phyloP scores from a whole-genome alignment of 2,329 filamentous ascomycete genomes.

The Fusarium neocosmosporiellum region DNA sequence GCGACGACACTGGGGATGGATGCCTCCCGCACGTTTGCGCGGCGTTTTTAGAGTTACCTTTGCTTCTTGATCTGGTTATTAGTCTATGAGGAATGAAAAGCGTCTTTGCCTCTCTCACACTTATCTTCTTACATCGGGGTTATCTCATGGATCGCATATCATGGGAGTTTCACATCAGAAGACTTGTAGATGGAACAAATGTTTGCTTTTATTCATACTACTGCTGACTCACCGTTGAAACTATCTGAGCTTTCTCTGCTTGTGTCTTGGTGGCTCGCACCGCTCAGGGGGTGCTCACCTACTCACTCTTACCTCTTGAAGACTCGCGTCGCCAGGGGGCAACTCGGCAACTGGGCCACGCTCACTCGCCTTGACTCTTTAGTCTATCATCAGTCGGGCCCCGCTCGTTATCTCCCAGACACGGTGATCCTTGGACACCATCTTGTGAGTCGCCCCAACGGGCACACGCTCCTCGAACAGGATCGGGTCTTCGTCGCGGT shows the following conservation, averaged over 20 bases:
- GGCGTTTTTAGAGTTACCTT: slow-evolving; percentile 14
- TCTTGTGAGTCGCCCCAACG: neutral
- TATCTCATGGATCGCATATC: neutral
- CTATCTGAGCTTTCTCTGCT: neutral
- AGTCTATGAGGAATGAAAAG: slow-evolving; percentile 30
- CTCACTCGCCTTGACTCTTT: neutral
- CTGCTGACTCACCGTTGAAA: neutral
- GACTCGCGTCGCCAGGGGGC: neutral
- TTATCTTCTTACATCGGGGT: neutral
- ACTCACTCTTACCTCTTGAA: neutral
- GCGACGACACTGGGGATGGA: slow-evolving; percentile 65
- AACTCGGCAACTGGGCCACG: neutral
- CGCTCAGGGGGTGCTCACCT: neutral
- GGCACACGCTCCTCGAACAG: neutral
- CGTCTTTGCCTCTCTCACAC: slow-evolving; percentile 2
- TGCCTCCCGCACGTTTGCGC: slow-evolving; percentile 53
- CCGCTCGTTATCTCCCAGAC: neutral
- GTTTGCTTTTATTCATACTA: neutral
- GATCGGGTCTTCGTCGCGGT: neutral
- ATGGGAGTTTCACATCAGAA: neutral
- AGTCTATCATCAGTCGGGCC: neutral
- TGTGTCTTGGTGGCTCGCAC: neutral
- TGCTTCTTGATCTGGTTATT: neutral
- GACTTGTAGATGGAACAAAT: neutral
- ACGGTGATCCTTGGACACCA: neutral